These are phyloP conservation scores for Dactylonectria macrodidyma DNA, from an alignment of 2,329 filamentous ascomycete species.

Conservation along the genomic window DNA sequence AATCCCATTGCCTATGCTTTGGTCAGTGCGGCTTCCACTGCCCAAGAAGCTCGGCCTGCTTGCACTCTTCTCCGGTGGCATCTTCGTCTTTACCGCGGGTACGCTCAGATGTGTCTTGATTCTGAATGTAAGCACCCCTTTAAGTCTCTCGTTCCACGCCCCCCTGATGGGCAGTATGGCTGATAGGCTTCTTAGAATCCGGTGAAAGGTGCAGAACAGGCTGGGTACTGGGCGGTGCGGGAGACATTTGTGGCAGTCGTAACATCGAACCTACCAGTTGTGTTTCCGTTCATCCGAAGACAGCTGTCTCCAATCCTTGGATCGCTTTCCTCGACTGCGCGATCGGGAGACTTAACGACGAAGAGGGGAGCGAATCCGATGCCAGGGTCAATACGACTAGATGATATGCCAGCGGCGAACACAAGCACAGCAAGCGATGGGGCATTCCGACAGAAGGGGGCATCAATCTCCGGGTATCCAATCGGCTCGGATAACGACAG, in stretches of 20 bases:
- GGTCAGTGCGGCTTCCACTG: constrained; percentile 49
- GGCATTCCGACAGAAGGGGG: constrained; percentile 16
- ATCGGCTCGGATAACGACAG: constrained; percentile 26
- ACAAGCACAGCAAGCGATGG: constrained; percentile 6
- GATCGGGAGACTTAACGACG: constrained; percentile 18
- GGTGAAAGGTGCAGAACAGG: constrained; percentile 51
- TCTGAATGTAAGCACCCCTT: constrained; percentile 45
- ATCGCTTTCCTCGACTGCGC: constrained; percentile 16
- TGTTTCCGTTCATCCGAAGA: constrained; percentile 56
- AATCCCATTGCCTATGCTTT: constrained; percentile 67
- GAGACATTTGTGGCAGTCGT: constrained; percentile 57
- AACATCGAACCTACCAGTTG: constrained; percentile 56
- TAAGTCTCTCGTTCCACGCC: neutral
- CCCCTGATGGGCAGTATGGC: neutral
- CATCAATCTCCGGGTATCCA: constrained; percentile 27
- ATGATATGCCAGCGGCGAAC: constrained; percentile 22
- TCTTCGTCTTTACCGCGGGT: constrained; percentile 54
- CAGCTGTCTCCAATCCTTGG: constrained; percentile 30
- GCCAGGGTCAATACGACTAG: constrained; percentile 33
- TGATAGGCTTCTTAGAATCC: constrained; percentile 48
- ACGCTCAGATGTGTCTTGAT: constrained; percentile 54
- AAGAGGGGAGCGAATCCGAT: constrained; percentile 29
- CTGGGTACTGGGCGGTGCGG: constrained; percentile 55
- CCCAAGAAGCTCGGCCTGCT: constrained; percentile 54
- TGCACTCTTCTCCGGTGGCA: constrained; percentile 54